These are phyloP conservation scores for Boletus pseudopeckii DNA, from an alignment of 768 basidiomycete species.

Conservation along the genomic window DNA sequence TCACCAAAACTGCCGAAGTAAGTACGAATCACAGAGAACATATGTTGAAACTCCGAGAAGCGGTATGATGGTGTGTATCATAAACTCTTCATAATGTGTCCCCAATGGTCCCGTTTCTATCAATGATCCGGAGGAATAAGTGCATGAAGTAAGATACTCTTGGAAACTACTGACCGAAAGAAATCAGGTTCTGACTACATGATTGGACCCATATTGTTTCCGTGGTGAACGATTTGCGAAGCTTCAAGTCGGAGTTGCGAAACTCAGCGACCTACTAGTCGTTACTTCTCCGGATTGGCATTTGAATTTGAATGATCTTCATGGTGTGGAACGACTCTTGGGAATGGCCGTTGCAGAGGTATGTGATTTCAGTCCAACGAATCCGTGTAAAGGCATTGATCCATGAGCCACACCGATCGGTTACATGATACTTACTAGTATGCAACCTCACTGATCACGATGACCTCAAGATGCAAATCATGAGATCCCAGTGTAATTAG, in stretches of 20 bases:
- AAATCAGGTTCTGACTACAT: too few species aligned
- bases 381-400: background rate
- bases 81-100: too few species aligned
- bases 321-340: too few species aligned
- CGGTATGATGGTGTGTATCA: background rate
- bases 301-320: background rate
- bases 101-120: too few species aligned
- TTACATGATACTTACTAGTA: background rate
- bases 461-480: too few species aligned
- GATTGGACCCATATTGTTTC: too few species aligned
- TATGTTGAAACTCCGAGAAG: background rate
- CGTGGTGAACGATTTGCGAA: background rate
- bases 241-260: background rate
- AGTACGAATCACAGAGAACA: background rate
- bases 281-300: background rate
- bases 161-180: too few species aligned
- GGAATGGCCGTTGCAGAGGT: background rate
- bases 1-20: background rate
- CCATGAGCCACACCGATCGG: background rate
- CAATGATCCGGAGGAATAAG: too few species aligned
- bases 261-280: conserved; percentile 1
- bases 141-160: too few species aligned
- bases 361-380: background rate
- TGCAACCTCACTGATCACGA: too few species aligned
- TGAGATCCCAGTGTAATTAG: too few species aligned